Conservation (phyloP, 2,329 filamentous ascomycete species). For the Monilinia vaccinii-corymbosi region DNA sequence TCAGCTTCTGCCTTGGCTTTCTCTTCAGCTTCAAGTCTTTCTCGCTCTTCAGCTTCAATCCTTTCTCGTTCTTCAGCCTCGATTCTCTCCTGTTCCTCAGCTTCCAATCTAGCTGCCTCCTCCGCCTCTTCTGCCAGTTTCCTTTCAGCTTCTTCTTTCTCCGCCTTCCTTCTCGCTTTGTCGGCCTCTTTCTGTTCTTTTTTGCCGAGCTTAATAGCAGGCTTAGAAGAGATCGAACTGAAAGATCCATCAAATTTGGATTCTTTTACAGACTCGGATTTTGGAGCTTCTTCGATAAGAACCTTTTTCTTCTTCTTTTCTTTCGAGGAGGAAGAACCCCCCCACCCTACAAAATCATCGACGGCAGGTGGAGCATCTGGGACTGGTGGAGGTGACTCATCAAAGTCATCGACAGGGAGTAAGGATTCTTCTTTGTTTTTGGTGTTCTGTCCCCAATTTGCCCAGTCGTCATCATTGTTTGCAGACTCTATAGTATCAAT, state of each 20-base stretch:
- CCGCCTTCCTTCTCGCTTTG: slow-evolving; percentile 38
- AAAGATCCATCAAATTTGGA: slow-evolving; percentile 34
- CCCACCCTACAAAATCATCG: slow-evolving; percentile 27
- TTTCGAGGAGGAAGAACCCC: slow-evolving; percentile 23
- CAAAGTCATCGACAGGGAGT: slow-evolving; percentile 26
- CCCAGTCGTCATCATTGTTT: slow-evolving; percentile 23
- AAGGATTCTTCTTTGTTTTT: slow-evolving; percentile 24
- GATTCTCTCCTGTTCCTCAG: slow-evolving; percentile 18
- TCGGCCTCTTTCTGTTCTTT: slow-evolving; percentile 42
- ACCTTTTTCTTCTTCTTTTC: slow-evolving; percentile 43
- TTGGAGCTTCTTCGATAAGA: slow-evolving; percentile 35
- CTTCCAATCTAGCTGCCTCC: slow-evolving; percentile 31
- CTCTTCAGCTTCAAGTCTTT: not conserved
- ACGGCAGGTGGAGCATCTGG: slow-evolving; percentile 28
- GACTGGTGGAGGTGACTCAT: slow-evolving; percentile 30
- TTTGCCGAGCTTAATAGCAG: slow-evolving; percentile 34
- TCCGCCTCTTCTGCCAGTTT: slow-evolving; percentile 31
- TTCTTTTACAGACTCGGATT: slow-evolving; percentile 38
- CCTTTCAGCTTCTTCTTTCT: slow-evolving; percentile 40
- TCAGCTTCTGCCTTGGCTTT: not conserved
- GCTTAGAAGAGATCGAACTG: slow-evolving; percentile 24
- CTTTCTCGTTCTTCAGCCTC: slow-evolving; percentile 12
- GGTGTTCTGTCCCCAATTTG: slow-evolving; percentile 23
- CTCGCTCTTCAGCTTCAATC: slow-evolving; percentile 19
- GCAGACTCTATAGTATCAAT: slow-evolving; percentile 20